Evolutionary conservation across 768 basidiomycete species (phyloP).

Genomic region (Rossbeevera mucosa): DNA sequence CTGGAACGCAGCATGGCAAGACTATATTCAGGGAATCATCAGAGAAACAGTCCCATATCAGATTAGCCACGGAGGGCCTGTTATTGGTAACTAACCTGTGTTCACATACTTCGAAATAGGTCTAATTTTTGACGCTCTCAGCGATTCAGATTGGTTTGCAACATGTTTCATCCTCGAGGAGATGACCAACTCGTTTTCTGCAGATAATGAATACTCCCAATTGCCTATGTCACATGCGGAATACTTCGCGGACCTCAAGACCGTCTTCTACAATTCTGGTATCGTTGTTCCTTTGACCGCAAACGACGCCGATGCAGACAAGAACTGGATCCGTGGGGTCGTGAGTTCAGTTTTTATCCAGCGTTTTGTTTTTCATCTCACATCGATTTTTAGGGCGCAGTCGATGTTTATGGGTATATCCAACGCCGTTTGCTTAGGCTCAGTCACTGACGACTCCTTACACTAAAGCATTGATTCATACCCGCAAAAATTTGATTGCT

Average conservation of each 20-base stretch:
- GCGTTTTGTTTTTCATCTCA: conserved; percentile 1
- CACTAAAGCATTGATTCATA: conserved; percentile 56
- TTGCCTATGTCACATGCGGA: conserved; percentile 38
- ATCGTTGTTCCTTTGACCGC: conserved; percentile 72
- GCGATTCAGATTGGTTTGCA: conserved; percentile 54
- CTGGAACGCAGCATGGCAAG: conserved; percentile 66
- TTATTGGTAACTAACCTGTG: conserved; percentile 49
- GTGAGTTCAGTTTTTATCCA: conserved; percentile 31
- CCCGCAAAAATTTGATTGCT: conserved; percentile 79
- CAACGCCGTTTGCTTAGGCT: not conserved
- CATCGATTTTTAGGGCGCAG: conserved; percentile 47
- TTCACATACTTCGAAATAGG: not conserved
- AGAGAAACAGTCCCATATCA: conserved; percentile 58
- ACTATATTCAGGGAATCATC: conserved; percentile 66
- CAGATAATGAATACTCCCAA: conserved; percentile 76
- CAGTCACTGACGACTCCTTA: not conserved
- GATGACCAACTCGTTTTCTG: not conserved
- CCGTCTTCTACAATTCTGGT: conserved; percentile 46
- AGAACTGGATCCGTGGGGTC: conserved; percentile 68
- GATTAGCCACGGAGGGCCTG: conserved; percentile 67
- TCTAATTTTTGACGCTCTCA: conserved; percentile 18
- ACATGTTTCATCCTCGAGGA: not conserved
- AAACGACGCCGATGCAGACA: conserved; percentile 58
- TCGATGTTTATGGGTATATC: conserved; percentile 61
- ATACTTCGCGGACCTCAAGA: conserved; percentile 63